Evolutionary conservation across 108 stramenopile species (phyloP).

Genomic region (Nannochloropsis gaditana): DNA sequence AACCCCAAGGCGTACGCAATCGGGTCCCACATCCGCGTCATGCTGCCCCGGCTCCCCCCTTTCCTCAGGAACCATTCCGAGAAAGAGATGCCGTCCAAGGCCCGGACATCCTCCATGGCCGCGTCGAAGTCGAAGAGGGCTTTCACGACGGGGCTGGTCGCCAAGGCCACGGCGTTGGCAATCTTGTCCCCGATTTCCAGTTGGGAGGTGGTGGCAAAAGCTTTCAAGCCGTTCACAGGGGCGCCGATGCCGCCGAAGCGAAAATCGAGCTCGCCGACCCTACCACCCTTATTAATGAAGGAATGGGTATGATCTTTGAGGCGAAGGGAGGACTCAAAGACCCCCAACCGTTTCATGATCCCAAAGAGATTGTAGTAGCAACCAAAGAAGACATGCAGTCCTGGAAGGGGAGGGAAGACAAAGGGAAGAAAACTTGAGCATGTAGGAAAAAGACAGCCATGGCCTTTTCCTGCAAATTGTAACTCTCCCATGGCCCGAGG

Average conservation of each 20-base stretch:
- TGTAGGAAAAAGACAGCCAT: background rate
- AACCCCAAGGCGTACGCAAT: constrained; percentile 94
- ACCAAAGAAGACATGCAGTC: constrained; percentile 92
- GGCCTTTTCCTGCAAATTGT: background rate
- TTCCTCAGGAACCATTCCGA: constrained; percentile 89
- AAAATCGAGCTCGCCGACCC: constrained; percentile 77
- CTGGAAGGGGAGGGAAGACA: background rate
- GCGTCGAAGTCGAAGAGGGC: constrained; percentile 90
- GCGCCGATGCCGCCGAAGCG: constrained; percentile 82
- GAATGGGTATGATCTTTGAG: constrained; percentile 89
- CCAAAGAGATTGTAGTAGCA: constrained; percentile 97
- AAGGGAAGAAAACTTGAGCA: background rate
- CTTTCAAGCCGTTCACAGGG: constrained; percentile 81
- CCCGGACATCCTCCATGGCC: constrained; percentile 81
- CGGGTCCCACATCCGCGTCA: constrained; percentile 93
- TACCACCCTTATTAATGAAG: constrained; percentile 85
- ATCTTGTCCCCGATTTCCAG: constrained; percentile 77
- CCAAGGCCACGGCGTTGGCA: constrained; percentile 79
- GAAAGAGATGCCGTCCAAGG: constrained; percentile 89
- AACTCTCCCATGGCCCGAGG: background rate
- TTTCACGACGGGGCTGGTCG: constrained; percentile 84
- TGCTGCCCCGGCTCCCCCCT: constrained; percentile 76
- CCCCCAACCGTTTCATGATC: constrained; percentile 90
- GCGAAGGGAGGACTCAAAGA: constrained; percentile 73
- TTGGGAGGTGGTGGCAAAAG: constrained; percentile 81